phyloP scores from a whole-genome alignment of 495 filamentous ascomycete species.

The Podospora pseudocomata region DNA sequence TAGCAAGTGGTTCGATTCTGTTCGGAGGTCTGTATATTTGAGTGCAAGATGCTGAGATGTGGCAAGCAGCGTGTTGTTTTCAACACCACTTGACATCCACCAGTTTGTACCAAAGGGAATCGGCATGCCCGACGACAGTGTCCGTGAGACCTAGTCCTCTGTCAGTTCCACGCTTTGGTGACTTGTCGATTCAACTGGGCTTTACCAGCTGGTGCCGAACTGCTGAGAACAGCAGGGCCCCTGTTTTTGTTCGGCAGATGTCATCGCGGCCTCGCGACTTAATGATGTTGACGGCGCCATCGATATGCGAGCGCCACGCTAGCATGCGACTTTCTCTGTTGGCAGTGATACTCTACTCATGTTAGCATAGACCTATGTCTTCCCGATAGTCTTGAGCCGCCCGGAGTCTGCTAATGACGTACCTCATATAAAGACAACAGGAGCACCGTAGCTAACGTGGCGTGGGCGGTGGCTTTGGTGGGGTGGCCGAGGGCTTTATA shows the following conservation, averaged over 20 bases:
- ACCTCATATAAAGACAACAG: constrained; percentile 30
- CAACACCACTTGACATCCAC: constrained; percentile 42
- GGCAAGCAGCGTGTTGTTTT: constrained; percentile 37
- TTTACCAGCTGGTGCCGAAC: constrained; percentile 51
- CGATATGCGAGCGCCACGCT: constrained; percentile 52
- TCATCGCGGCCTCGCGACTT: constrained; percentile 48
- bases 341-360: constrained; percentile 42
- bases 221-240: constrained; percentile 45
- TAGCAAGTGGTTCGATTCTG: constrained; percentile 37
- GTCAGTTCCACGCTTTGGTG: constrained; percentile 4
- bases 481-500: constrained; percentile 52
- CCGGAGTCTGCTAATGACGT: neutral
- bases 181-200: neutral
- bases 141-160: constrained; percentile 37
- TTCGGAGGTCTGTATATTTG: constrained; percentile 40
- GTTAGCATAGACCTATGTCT: constrained; percentile 14
- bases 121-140: constrained; percentile 37
- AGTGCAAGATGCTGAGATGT: constrained; percentile 39
- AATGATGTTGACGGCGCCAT: constrained; percentile 52
- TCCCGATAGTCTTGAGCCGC: neutral
- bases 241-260: constrained; percentile 42
- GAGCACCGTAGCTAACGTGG: constrained; percentile 27
- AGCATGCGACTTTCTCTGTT: constrained; percentile 42
- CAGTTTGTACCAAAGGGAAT: constrained; percentile 44
- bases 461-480: constrained; percentile 27